These are phyloP conservation scores for Fusarium redolens DNA, from an alignment of 2,329 filamentous ascomycete species.

Conservation along the genomic window DNA sequence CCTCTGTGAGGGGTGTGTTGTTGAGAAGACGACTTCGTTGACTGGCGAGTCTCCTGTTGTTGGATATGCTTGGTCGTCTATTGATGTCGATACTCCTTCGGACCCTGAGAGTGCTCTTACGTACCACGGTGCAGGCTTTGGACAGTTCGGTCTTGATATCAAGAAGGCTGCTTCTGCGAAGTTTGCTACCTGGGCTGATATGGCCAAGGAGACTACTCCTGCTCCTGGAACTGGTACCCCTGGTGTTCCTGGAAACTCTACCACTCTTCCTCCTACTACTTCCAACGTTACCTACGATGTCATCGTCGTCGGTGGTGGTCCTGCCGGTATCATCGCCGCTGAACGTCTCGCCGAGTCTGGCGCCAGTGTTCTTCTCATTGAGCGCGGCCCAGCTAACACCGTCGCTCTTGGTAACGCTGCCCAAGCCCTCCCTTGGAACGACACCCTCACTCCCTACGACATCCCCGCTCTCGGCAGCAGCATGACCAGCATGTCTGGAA, in stretches of 20 bases:
- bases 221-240: slow-evolving; percentile 13
- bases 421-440: slow-evolving; percentile 39
- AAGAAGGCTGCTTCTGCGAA: slow-evolving; percentile 49
- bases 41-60: slow-evolving; percentile 46
- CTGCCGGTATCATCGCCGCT: slow-evolving; percentile 43
- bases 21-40: slow-evolving; percentile 49
- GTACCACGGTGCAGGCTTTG: slow-evolving; percentile 56
- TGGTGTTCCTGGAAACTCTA: slow-evolving; percentile 15
- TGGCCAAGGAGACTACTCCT: slow-evolving; percentile 38
- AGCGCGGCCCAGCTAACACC: slow-evolving; percentile 44
- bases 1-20: slow-evolving; percentile 60
- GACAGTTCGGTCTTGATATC: slow-evolving; percentile 51
- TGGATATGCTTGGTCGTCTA: slow-evolving; percentile 54
- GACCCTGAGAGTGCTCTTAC: slow-evolving; percentile 49
- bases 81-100: slow-evolving; percentile 48
- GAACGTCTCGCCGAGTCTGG: slow-evolving; percentile 43
- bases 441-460: slow-evolving; percentile 40
- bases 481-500: slow-evolving; percentile 37
- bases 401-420: slow-evolving; percentile 38
- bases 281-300: slow-evolving; percentile 44
- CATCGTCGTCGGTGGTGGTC: slow-evolving; percentile 43
- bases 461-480: slow-evolving; percentile 43
- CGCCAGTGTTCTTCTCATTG: slow-evolving; percentile 41
- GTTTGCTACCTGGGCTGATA: slow-evolving; percentile 42
- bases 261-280: slow-evolving; percentile 22